These are phyloP conservation scores for Trapa bicornis DNA, from an alignment of 345 rosid genomes.

Conservation along the genomic window DNA sequence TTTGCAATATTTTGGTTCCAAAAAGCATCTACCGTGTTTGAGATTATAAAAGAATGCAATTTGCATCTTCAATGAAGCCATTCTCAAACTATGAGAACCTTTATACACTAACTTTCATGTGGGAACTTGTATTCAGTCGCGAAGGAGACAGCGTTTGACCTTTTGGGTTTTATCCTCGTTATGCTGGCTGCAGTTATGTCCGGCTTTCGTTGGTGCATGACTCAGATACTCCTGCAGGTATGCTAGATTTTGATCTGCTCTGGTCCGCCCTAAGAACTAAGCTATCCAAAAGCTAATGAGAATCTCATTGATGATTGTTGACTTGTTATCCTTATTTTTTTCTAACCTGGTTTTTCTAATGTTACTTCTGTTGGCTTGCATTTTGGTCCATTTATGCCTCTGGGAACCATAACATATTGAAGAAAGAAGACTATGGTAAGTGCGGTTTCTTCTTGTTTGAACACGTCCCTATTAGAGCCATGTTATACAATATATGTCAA, in stretches of 20 bases:
- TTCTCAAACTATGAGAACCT: background rate
- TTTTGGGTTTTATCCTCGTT: conserved; percentile 94
- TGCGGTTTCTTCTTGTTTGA: conserved; percentile 2
- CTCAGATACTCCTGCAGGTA: conserved; percentile 98
- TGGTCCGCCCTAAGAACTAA: background rate
- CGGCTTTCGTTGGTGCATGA: conserved; percentile 99
- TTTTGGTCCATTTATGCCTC: conserved; percentile 16
- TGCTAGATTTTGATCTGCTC: background rate
- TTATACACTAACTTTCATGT: conserved; percentile 7
- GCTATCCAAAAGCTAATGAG: background rate
- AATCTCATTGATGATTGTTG: background rate
- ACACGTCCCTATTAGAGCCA: background rate
- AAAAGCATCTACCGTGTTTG: background rate
- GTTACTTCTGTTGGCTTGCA: conserved; percentile 1
- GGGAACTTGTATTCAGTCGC: conserved; percentile 46
- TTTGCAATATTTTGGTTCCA: background rate
- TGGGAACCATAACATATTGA: conserved; percentile 22
- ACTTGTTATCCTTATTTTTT: background rate
- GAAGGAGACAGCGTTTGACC: conserved; percentile 85
- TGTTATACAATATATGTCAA: background rate
- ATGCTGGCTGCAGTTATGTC: conserved; percentile 99
- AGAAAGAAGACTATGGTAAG: conserved; percentile 94
- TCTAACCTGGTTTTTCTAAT: conserved; percentile 2
- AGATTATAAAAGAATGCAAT: background rate
- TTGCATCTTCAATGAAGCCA: too few relatives aligned